Percentiles rank a stretch among this genome's conserved stretches.
Conservation (phyloP, 78 protist genomes). For the Neovahlkampfia damariscottae region DNA sequence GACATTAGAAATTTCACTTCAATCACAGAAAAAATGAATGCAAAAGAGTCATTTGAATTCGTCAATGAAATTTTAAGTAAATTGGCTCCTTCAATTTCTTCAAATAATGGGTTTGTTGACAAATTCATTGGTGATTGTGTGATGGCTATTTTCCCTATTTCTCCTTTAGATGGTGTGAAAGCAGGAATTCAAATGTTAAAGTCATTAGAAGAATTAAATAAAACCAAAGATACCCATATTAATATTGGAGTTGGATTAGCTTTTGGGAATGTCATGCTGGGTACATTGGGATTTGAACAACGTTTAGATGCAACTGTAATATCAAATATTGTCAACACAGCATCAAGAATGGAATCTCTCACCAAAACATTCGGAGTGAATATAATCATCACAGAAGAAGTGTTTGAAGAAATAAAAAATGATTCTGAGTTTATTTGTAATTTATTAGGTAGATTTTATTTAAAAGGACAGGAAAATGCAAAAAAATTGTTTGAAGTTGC, state of each 20-base stretch:
- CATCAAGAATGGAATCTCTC: slow-evolving; percentile 26
- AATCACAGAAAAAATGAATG: slow-evolving; percentile 21
- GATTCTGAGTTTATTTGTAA: too few species aligned
- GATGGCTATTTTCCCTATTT: slow-evolving; percentile 20
- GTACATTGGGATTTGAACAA: slow-evolving; percentile 20
- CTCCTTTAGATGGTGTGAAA: not conserved
- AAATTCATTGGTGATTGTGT: slow-evolving; percentile 32
- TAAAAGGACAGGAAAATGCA: not conserved
- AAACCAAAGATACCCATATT: too few species aligned
- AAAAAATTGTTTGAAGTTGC: not conserved
- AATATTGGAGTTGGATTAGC: slow-evolving; percentile 30
- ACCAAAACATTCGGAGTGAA: not conserved
- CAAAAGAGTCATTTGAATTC: slow-evolving; percentile 36
- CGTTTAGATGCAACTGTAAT: slow-evolving; percentile 31
- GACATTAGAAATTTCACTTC: slow-evolving; percentile 63
- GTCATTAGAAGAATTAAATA: too few species aligned
- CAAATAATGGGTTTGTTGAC: slow-evolving; percentile 32
- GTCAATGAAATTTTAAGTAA: slow-evolving; percentile 45
- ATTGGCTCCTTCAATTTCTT: too few species aligned
- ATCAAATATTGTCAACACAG: slow-evolving; percentile 29
- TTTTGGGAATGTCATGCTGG: slow-evolving; percentile 21
- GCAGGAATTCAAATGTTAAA: slow-evolving; percentile 5
- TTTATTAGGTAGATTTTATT: not conserved
- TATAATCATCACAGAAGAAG: not conserved
- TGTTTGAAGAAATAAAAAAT: too few species aligned